A percentile compares a stretch with the other conserved stretches of the same genome.
Evolutionary conservation across 202 grass and related monocot species (phyloP).

Genomic region (Eragrostis tef): DNA sequence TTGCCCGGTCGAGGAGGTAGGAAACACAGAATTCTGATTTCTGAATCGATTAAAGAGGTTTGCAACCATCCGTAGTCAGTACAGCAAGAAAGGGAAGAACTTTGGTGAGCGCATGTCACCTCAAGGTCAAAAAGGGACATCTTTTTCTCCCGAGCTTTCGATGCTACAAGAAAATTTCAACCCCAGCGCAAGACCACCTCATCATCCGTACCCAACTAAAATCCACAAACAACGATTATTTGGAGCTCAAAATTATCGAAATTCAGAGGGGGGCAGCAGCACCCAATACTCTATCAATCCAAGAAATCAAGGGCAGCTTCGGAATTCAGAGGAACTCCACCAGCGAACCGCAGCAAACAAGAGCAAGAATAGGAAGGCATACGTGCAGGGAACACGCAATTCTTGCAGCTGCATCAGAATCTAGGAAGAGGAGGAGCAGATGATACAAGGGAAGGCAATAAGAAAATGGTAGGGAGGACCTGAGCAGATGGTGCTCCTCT

Average conservation of each 20-base stretch:
- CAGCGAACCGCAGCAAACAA: conserved; percentile 19
- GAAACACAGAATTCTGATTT: conserved; percentile 40
- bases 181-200: conserved; percentile 27
- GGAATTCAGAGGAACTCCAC: conserved; percentile 39
- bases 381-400: conserved; percentile 40
- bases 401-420: conserved; percentile 3
- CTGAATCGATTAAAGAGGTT: conserved; percentile 26
- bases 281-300: neutral
- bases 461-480: conserved; percentile 54
- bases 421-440: conserved; percentile 11
- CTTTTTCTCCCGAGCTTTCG: conserved; percentile 36
- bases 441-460: conserved; percentile 45
- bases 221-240: conserved; percentile 21
- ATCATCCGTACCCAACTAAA: conserved; percentile 23
- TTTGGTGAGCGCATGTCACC: conserved; percentile 45
- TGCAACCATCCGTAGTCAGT: neutral
- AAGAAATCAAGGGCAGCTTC: conserved; percentile 24
- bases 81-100: conserved; percentile 39
- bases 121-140: conserved; percentile 40
- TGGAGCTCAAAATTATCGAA: conserved; percentile 22
- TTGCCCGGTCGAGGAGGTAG: conserved; percentile 10
- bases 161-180: conserved; percentile 39
- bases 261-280: conserved; percentile 46
- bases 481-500: conserved; percentile 67
- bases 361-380: conserved; percentile 19